phyloP scores from a whole-genome alignment of 352 stramenopile species.

The Globisporangium sylvaticum region DNA sequence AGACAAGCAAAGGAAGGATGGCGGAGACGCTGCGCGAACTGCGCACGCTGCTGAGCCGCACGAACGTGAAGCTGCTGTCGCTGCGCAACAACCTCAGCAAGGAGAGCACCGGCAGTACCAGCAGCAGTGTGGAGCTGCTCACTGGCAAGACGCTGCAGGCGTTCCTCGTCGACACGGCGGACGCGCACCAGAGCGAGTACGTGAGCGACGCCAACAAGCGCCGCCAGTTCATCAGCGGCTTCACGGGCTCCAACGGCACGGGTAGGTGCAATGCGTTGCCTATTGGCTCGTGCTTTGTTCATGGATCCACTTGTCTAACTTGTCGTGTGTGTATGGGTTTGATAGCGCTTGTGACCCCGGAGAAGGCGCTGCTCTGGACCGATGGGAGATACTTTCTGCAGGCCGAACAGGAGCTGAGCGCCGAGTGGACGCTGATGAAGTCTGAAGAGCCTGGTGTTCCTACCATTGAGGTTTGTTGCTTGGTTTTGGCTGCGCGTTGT shows the following conservation, averaged over 20 bases:
- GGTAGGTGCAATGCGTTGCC: conserved; percentile 22
- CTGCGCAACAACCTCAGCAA: conserved; percentile 59
- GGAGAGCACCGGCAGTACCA: conserved; percentile 14
- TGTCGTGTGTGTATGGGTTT: neutral
- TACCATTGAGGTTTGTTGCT: conserved; percentile 80
- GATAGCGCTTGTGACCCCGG: conserved; percentile 66
- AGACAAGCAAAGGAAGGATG: conserved; percentile 26
- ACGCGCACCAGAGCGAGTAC: conserved; percentile 99
- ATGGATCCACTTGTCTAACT: neutral
- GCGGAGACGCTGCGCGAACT: conserved; percentile 63
- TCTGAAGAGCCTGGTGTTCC: conserved; percentile 88
- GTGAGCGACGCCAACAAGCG: conserved; percentile 94
- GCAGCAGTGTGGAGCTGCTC: conserved; percentile 19
- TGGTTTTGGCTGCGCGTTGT: no score
- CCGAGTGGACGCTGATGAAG: conserved; percentile 96
- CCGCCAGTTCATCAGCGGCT: conserved; percentile 93
- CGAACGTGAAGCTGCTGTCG: conserved; percentile 61
- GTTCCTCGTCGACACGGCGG: conserved; percentile 94
- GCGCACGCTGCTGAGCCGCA: conserved; percentile 54
- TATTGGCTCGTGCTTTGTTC: neutral
- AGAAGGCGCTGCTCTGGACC: conserved; percentile 95
- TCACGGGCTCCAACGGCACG: conserved; percentile 96
- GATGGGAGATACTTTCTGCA: conserved; percentile 98
- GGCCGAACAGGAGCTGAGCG: conserved; percentile 91
- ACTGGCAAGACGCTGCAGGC: conserved; percentile 65